Evolutionary conservation across 495 filamentous ascomycete genomes (phyloP), one percentile per base, ranked within the genome.

Genomic region (Collariella sp.): DNA sequence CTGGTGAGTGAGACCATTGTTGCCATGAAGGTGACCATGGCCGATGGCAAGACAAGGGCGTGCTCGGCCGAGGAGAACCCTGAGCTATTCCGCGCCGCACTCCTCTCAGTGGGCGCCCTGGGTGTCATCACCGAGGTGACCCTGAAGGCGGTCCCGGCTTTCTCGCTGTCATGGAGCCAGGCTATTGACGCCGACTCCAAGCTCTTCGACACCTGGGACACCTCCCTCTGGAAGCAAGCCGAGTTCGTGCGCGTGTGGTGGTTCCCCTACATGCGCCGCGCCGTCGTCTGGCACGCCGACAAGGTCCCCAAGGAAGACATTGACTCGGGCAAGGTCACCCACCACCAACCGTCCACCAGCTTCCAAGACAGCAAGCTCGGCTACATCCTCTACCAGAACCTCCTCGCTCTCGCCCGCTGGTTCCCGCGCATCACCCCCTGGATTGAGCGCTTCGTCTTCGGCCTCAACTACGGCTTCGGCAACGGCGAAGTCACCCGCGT

Each of bases 181-280:
- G 79, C 83, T 18, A 78, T 96, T 52, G 79, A 87, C 45, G 63
- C 79, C 5, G 79, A 95, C 34, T 58, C 73, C 5, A 68, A 78
- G 18, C 79, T 98, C 40, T 68, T 97, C 33, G 67, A 73, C 5
- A 71, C 78, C 10, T 98, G 93, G 91, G 75, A 85, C 2, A 74
- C 67, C 15, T 79, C 74, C 12, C 74, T 96, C 23, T 98, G 94
- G 94, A 87, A 79, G 6, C 78, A 81, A 38, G 77, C 83, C 60
- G 89, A 96, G 67, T 98, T 90, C 63, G 87, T 91, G 38, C 81
- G 93, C 22, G 86, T 96, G 39, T 98, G 93, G 93, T 98, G 93
- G 93, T 80, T 95, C 67, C 93, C 93, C 2, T 96, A 98, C 72
- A 86, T 84, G 69, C 79, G 85, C 46, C 77, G 86, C 24, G 87